phyloP scores from a whole-genome alignment of 768 basidiomycete species.

The Cubamyces lactineus region DNA sequence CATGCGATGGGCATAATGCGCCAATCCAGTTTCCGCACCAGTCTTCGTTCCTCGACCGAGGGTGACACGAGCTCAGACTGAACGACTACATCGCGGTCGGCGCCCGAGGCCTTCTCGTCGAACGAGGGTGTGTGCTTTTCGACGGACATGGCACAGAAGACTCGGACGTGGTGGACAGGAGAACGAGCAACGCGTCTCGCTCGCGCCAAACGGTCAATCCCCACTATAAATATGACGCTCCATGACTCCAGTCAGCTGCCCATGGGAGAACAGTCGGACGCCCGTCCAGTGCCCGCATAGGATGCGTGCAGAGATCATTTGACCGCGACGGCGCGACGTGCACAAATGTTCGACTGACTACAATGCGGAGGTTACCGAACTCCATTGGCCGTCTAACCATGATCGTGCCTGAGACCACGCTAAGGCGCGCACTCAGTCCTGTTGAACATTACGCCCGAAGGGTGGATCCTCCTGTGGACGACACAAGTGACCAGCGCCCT shows the following conservation, averaged over 20 bases:
- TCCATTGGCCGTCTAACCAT: background rate
- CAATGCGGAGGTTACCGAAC: background rate
- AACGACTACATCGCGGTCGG: conserved; percentile 7
- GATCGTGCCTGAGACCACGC: background rate
- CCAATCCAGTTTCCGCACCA: conserved; percentile 66
- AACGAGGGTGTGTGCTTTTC: conserved; percentile 20
- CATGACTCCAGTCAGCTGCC: conserved; percentile 10
- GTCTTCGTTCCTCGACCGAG: conserved; percentile 48
- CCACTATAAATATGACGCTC: conserved; percentile 8
- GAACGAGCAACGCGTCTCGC: conserved; percentile 5
- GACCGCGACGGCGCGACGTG: background rate
- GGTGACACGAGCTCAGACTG: conserved; percentile 4
- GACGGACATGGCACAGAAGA: conserved; percentile 12
- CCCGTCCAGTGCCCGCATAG: background rate
- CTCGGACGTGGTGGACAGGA: background rate
- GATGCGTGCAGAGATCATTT: background rate
- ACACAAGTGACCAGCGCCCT: no score
- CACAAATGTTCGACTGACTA: background rate
- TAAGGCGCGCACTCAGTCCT: background rate
- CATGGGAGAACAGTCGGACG: background rate
- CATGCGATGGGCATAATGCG: conserved; percentile 74
- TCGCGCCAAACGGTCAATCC: background rate
- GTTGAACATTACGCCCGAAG: background rate
- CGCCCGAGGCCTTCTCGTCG: conserved; percentile 14
- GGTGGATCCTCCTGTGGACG: no score